Conservation (phyloP, 208 protist genomes). For the Novymonas esmeraldas region DNA sequence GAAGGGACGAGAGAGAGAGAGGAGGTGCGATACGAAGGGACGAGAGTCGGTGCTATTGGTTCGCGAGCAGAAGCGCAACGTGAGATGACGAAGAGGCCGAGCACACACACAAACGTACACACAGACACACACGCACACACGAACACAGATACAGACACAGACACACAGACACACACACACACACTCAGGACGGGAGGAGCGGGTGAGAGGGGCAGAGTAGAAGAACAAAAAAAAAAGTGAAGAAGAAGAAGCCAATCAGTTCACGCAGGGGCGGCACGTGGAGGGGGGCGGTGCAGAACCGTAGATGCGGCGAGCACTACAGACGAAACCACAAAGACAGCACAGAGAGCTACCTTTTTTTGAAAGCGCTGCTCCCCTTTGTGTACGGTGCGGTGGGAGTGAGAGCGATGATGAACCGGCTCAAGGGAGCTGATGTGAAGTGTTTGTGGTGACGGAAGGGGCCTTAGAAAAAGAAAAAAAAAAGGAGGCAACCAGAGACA, state of each 20-base stretch:
- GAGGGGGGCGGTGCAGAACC: too few relatives aligned
- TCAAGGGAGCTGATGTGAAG: too few relatives aligned
- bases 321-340: background rate
- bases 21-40: background rate
- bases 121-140: background rate
- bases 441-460: background rate
- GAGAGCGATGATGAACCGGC: too few relatives aligned
- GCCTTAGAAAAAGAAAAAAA: background rate
- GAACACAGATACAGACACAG: background rate
- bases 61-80: too few relatives aligned
- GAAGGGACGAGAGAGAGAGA: background rate
- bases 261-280: too few relatives aligned
- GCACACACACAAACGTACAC: background rate
- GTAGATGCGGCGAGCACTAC: background rate
- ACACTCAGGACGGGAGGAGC: background rate
- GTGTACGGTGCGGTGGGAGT: background rate
- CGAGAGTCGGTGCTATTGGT: too few relatives aligned
- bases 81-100: too few relatives aligned
- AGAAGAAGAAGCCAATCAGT: too few relatives aligned
- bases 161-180: background rate
- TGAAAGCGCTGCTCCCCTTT: background rate
- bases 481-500: background rate
- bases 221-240: background rate
- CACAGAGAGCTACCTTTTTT: background rate
- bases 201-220: background rate